A percentile compares a stretch with the other conserved stretches of the same genome.
phyloP scores from a whole-genome alignment of 371 early-diverging fungal species.

The Actinomortierella ambigua region DNA sequence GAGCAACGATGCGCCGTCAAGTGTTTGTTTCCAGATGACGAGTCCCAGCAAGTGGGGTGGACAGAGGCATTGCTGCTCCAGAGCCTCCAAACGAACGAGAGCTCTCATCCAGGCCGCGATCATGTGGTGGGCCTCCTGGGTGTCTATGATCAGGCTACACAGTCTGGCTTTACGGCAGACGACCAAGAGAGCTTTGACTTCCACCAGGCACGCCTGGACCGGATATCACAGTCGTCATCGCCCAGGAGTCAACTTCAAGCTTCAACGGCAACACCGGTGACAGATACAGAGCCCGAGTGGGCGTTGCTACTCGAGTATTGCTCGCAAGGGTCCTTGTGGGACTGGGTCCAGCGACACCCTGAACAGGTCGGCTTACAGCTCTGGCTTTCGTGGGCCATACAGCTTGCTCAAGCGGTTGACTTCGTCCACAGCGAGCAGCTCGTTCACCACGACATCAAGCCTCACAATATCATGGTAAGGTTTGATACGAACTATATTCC shows the following conservation, averaged over 20 bases:
- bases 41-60: slow-evolving; percentile 53
- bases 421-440: slow-evolving; percentile 68
- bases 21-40: slow-evolving; percentile 50
- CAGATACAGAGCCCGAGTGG: slow-evolving; percentile 24
- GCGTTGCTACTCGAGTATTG: slow-evolving; percentile 68
- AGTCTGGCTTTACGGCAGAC: not conserved
- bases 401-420: slow-evolving; percentile 70
- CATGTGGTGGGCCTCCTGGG: slow-evolving; percentile 28
- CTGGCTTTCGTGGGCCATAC: slow-evolving; percentile 74
- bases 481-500: not conserved
- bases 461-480: slow-evolving; percentile 80
- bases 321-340: slow-evolving; percentile 68
- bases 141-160: slow-evolving; percentile 16
- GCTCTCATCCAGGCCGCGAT: slow-evolving; percentile 22
- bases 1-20: slow-evolving; percentile 58
- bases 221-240: not conserved
- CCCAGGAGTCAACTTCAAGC: slow-evolving; percentile 10
- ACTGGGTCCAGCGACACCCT: slow-evolving; percentile 59
- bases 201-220: not conserved
- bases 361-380: slow-evolving; percentile 58
- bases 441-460: slow-evolving; percentile 89
- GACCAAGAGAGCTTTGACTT: slow-evolving; percentile 1
- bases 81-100: slow-evolving; percentile 12
- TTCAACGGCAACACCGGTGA: not conserved
- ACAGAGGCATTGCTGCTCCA: slow-evolving; percentile 52